These are phyloP conservation scores for Neurospora sp. DNA, from an alignment of 495 filamentous ascomycete species.

Conservation along the genomic window DNA sequence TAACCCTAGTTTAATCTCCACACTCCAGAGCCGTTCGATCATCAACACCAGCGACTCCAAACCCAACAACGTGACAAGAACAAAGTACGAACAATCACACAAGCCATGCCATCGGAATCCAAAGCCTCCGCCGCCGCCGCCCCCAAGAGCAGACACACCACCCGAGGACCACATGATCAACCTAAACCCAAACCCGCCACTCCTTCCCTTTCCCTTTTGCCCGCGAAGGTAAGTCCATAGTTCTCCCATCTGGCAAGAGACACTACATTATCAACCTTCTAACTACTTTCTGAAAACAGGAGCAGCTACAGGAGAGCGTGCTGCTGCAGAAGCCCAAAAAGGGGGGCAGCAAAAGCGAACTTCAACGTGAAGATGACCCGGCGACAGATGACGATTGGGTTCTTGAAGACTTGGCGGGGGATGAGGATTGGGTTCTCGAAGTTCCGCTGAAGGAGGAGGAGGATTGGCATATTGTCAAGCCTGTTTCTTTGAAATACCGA, in stretches of 20 bases:
- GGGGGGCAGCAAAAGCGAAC: neutral
- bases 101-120: neutral
- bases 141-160: neutral
- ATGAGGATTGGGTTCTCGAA: neutral
- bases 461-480: neutral
- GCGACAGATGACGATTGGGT: neutral
- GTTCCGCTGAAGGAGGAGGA: neutral
- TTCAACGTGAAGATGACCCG: neutral
- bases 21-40: neutral
- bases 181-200: no score
- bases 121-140: neutral
- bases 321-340: neutral
- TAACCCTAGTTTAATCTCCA: neutral
- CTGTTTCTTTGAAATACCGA: neutral
- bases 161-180: neutral
- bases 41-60: neutral
- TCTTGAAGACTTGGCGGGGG: neutral
- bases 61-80: neutral
- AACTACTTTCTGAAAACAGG: neutral
- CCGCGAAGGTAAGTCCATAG: neutral
- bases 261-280: neutral
- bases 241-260: neutral
- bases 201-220: neutral
- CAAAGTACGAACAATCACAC: neutral
- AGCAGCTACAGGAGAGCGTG: neutral